phyloP scores from a whole-genome alignment of 1,284 basidiomycete genomes.

The Ganoderma meredithae region DNA sequence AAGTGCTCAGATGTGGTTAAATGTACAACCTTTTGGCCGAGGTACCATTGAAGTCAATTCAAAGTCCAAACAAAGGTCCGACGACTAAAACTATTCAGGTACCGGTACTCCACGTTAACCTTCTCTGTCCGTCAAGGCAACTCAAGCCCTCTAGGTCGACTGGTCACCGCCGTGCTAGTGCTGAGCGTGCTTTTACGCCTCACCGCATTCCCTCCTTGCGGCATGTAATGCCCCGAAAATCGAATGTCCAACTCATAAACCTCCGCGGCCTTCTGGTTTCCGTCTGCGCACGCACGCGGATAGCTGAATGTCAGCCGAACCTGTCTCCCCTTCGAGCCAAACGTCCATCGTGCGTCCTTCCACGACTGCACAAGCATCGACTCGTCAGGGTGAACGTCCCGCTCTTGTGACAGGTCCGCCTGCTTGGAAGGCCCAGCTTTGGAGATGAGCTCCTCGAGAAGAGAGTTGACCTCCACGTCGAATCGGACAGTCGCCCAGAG shows the following conservation, averaged over 20 bases:
- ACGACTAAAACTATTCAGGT: not conserved
- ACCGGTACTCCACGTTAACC: not conserved
- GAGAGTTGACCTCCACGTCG: conserved; percentile 18
- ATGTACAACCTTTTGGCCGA: not conserved
- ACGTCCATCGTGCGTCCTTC: conserved; percentile 22
- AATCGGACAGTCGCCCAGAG: conserved; percentile 31
- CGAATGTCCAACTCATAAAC: conserved; percentile 30
- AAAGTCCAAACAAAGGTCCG: not conserved
- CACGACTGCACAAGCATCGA: conserved; percentile 28
- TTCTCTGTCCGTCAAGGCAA: not conserved
- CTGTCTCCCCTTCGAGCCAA: conserved; percentile 17
- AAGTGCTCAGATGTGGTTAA: no score
- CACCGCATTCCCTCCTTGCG: not conserved
- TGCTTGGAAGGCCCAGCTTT: not conserved
- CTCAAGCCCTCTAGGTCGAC: not conserved
- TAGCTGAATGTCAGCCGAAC: conserved; percentile 29
- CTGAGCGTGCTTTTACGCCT: not conserved
- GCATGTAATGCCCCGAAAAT: conserved; percentile 19
- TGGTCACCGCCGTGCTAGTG: not conserved
- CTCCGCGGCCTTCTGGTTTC: conserved; percentile 15
- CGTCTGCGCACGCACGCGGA: not conserved
- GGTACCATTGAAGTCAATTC: not conserved
- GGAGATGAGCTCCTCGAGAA: conserved; percentile 5
- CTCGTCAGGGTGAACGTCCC: conserved; percentile 24
- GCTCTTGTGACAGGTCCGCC: not conserved